Evolutionary conservation across 768 basidiomycete species (phyloP), one percentile per base, ranked within the genome.

Genomic region (Rhodotorula toruloides): DNA sequence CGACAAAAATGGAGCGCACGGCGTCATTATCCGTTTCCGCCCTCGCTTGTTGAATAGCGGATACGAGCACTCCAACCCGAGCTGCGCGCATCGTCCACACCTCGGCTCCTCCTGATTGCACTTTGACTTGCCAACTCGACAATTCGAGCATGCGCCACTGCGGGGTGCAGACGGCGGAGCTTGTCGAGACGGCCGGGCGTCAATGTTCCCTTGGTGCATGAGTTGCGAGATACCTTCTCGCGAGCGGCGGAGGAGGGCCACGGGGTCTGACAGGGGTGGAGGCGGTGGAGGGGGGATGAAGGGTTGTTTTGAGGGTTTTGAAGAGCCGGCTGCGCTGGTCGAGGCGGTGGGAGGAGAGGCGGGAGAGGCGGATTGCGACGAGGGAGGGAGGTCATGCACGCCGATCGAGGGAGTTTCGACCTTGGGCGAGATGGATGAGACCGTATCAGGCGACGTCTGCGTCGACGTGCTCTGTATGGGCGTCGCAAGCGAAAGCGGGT

Each of bases 151-250:
- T 7, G 65, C 65, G 1, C 65, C 65, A 39, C 59, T 61, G n/a
- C 50, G 49, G n/a, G 49, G 54, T 21, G 58, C 3, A 1, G 54
- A 21, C 0, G 29, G 39, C 0, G 39, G 36, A 1, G 39, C 48
- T 25, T 66, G 65, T 14, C 65, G 37, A 0, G 65, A 66, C 7
- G 65, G 65, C 16, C 65, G 46, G 4, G 65, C 65, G 48, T 66
- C 65, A n/a, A 66, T 43, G 59, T 61, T 66, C 17, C 65, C 65
- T 13, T 37, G n/a, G 4, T 14, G 42, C 42, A 66, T 43, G 40
- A 66, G 54, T 31, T 56, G 47, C 13, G 54, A 36, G 29, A 66
- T 54, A 2, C 40, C 58, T 3, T 10, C 14, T 6, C 48, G 65
- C 2, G 59, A 61, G 7, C 65, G 65, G 31, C 8, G 4, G 42